Evolutionary conservation across 2,329 filamentous ascomycete genomes (phyloP).

Genomic region (Clarireedia monteithiana): DNA sequence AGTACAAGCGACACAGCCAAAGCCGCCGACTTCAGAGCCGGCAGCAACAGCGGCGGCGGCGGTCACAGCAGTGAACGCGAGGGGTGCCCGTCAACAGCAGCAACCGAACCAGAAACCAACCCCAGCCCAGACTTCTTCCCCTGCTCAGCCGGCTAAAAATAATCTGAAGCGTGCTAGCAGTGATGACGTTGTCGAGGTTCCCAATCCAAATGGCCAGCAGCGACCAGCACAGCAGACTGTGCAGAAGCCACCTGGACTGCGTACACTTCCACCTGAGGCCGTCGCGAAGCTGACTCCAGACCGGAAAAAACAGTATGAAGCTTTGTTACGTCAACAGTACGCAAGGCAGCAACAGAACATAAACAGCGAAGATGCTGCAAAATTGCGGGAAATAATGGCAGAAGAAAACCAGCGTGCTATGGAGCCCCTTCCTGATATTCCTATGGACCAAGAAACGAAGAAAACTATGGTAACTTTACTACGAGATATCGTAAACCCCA

Average conservation of each 20-base stretch:
- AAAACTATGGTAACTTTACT: slow-evolving; percentile 15
- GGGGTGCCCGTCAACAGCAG: slow-evolving; percentile 12
- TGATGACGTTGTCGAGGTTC: slow-evolving; percentile 39
- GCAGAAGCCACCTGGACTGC: slow-evolving; percentile 28
- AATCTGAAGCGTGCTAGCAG: slow-evolving; percentile 33
- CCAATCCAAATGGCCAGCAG: slow-evolving; percentile 30
- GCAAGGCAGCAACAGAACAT: not conserved
- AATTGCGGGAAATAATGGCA: slow-evolving; percentile 13
- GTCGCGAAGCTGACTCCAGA: slow-evolving; percentile 25
- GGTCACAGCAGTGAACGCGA: slow-evolving; percentile 5
- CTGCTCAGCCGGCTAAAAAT: slow-evolving; percentile 31
- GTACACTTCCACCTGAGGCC: slow-evolving; percentile 25
- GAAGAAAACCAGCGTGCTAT: slow-evolving; percentile 15
- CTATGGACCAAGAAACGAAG: slow-evolving; percentile 25
- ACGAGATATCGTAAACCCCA: slow-evolving; percentile 9
- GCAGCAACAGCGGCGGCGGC: slow-evolving; percentile 1
- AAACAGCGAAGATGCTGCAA: slow-evolving; percentile 10
- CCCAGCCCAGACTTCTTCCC: slow-evolving; percentile 24
- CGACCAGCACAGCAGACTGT: slow-evolving; percentile 12
- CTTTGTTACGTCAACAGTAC: slow-evolving; percentile 6
- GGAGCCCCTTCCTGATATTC: slow-evolving; percentile 19
- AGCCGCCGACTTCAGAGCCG: slow-evolving; percentile 2
- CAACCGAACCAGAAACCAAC: slow-evolving; percentile 14
- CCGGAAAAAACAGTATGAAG: slow-evolving; percentile 25
- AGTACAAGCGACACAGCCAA: slow-evolving; percentile 14